Base-by-base conservation (phyloP, 306 rosid species). In the Alnus glutinosa region DNA sequence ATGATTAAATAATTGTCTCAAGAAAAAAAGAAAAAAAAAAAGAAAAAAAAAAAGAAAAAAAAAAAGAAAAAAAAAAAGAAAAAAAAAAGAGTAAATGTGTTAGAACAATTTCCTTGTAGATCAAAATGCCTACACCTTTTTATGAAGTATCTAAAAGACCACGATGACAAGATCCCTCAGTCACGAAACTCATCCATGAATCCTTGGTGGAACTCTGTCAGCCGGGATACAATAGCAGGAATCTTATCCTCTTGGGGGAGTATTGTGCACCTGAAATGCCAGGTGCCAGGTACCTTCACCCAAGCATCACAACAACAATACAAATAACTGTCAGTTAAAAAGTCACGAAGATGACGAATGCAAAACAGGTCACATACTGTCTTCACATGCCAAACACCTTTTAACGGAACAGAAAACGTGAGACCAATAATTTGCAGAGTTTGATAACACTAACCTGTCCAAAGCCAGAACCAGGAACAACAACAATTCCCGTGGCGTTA, bases 221-320 rank as follows among this genome's bases (percentile, higher is more conserved):
- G 79, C 16, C 96, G 94, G 49, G 86, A 19, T 59, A 90, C 90
- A 7, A 96, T 52, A 0, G 93, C 97, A 7, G 98, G 99, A 86
- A 96, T 91, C 90, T 92, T 96, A n/a, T 93, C 99, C 90, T 96
- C 99, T 77, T 79, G 94, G 39, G 98, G 99, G 80, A 96, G 86
- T 52, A 96, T 93, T 28, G 99, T 96, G 87, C 97, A 93, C 78
- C 99, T 93, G 61, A 96, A 93, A 82, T 96, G 99, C 99, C 98
- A 96, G 58, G 97, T 96, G 52, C 99, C 96, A 7, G 97, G 90
- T 81, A 89, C 98, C 97, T 94, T 81, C 78, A 79, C 55, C 28
- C 23, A 83, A 47, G 78, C 62, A 57, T 16, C 58, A 76, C 32
- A n/a, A 62, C 12, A 71, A 71, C 12, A 71, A 71, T 15, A 19